phyloP scores from a whole-genome alignment of 257 asterid species.

The Craterostigma plantagineum region DNA sequence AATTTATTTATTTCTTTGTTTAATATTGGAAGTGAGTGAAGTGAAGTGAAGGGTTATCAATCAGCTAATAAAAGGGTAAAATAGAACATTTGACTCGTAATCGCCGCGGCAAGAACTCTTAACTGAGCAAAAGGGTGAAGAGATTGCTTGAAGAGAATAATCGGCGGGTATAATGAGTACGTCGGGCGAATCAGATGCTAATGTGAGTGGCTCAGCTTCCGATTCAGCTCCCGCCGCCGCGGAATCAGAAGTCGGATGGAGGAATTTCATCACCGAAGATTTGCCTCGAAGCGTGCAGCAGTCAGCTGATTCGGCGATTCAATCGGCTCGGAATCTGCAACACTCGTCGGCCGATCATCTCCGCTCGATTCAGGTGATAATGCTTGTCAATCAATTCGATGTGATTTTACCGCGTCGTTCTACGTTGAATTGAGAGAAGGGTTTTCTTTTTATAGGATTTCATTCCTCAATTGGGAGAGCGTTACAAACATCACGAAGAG shows the following conservation, averaged over 20 bases:
- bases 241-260: constrained; percentile 27
- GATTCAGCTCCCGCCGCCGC: constrained; percentile 14
- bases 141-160: too few relatives aligned
- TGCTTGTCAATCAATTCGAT: too few relatives aligned
- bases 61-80: too few relatives aligned
- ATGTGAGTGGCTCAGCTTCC: too few relatives aligned
- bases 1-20: too few relatives aligned
- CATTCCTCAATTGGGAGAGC: constrained; percentile 43
- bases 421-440: neutral
- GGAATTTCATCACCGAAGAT: constrained; percentile 51
- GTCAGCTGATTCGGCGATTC: constrained; percentile 79
- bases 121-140: too few relatives aligned
- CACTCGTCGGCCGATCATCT: constrained; percentile 62
- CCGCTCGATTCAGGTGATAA: constrained; percentile 57
- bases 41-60: too few relatives aligned
- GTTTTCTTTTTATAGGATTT: constrained; percentile 31
- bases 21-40: too few relatives aligned
- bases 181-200: too few relatives aligned
- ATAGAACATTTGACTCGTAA: too few relatives aligned
- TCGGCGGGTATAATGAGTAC: too few relatives aligned
- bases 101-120: too few relatives aligned
- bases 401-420: neutral
- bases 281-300: constrained; percentile 66
- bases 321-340: constrained; percentile 66
- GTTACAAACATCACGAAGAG: constrained; percentile 49